Evolutionary conservation across 1,139 yeast genomes (phyloP).

Genomic region (Blastobotrys arbuscula): DNA sequence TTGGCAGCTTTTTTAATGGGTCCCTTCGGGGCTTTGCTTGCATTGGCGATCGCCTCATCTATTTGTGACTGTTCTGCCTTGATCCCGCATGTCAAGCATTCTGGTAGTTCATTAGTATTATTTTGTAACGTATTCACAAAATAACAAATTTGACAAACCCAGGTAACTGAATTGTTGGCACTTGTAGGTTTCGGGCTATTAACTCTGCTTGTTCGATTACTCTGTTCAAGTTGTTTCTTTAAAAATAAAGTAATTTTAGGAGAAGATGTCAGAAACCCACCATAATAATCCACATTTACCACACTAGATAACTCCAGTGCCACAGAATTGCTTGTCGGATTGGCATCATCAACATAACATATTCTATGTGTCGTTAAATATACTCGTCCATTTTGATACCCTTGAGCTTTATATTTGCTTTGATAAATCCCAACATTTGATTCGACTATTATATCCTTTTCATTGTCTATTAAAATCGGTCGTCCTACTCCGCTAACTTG

Average conservation of each 20-base stretch:
- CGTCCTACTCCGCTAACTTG: slow-evolving; percentile 44
- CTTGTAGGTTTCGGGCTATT: slow-evolving; percentile 2
- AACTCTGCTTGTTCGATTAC: background rate
- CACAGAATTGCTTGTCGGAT: slow-evolving; percentile 42
- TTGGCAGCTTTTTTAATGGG: background rate
- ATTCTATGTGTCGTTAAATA: slow-evolving; percentile 71
- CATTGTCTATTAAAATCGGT: slow-evolving; percentile 42
- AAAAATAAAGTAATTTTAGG: slow-evolving; percentile 58
- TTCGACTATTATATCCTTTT: slow-evolving; percentile 38
- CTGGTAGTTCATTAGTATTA: slow-evolving; percentile 41
- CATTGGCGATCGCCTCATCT: slow-evolving; percentile 24
- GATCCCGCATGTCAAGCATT: slow-evolving; percentile 78
- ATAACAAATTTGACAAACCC: slow-evolving; percentile 86
- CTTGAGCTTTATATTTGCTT: slow-evolving; percentile 53
- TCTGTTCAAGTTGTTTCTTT: slow-evolving; percentile 13
- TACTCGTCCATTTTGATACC: slow-evolving; percentile 68
- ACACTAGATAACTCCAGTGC: slow-evolving; percentile 48
- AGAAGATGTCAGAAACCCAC: slow-evolving; percentile 67
- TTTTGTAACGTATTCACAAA: slow-evolving; percentile 50
- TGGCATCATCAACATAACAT: slow-evolving; percentile 59
- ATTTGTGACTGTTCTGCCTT: slow-evolving; percentile 39
- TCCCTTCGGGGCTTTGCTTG: slow-evolving; percentile 4
- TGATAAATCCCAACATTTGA: slow-evolving; percentile 34
- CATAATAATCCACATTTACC: slow-evolving; percentile 40
- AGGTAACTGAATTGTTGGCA: slow-evolving; percentile 34